Percentiles rank a stretch among this genome's conserved stretches.
These are phyloP conservation scores for Mikania micrantha DNA, from an alignment of 129 eudicot species.

Conservation along the genomic window DNA sequence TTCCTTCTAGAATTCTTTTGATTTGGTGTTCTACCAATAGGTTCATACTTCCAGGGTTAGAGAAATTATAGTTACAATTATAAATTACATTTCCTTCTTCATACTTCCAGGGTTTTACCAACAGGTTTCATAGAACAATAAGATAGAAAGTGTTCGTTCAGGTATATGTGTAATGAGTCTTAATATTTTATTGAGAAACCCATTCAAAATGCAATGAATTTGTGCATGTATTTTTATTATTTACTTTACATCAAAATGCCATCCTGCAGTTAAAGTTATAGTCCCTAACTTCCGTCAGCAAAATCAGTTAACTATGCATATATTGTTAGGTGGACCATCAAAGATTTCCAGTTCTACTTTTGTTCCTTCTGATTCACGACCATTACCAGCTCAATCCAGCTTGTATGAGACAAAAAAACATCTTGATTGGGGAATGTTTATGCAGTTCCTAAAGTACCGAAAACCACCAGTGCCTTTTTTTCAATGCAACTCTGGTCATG, in stretches of 20 bases:
- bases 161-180: not conserved
- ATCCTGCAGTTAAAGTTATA: not conserved
- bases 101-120: too few relatives aligned
- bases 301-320: not conserved
- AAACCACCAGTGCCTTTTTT: not conserved
- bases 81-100: too few relatives aligned
- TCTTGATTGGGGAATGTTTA: not conserved
- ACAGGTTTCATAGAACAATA: too few relatives aligned
- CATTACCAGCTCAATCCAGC: not conserved
- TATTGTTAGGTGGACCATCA: not conserved
- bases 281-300: not conserved
- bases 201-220: not conserved
- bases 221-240: not conserved
- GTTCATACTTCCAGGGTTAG: not conserved
- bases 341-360: not conserved
- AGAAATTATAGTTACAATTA: too few relatives aligned
- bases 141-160: too few relatives aligned
- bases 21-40: not conserved
- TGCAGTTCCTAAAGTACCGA: not conserved
- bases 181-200: not conserved
- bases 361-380: not conserved
- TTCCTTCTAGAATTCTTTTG: not conserved
- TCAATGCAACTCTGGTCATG: not conserved
- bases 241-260: not conserved
- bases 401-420: not conserved